Percentiles rank a stretch among this genome's conserved stretches.
Evolutionary conservation across 495 filamentous ascomycete species (phyloP).

Genomic region (Hypoxylon rickii): DNA sequence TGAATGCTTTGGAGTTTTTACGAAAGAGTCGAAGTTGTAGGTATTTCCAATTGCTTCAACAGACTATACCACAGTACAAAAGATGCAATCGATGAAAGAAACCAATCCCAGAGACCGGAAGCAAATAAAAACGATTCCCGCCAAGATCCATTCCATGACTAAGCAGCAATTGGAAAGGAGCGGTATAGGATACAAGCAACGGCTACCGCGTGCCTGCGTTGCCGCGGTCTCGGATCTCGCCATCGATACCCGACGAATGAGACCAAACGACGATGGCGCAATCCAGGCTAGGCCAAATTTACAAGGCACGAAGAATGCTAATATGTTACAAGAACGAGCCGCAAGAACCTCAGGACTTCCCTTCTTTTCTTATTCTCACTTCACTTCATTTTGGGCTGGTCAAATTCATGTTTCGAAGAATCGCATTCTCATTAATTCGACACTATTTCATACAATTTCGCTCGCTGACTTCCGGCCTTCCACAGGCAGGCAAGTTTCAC

Average conservation of each 20-base stretch:
- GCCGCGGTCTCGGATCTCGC: slow-evolving; percentile 14
- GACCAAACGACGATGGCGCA: slow-evolving; percentile 35
- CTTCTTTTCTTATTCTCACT: slow-evolving; percentile 31
- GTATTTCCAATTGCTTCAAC: too few relatives aligned
- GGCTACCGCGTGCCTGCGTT: not conserved
- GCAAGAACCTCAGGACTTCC: slow-evolving; percentile 28
- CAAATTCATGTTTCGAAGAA: slow-evolving; percentile 3
- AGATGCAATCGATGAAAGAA: too few relatives aligned
- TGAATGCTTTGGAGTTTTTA: too few relatives aligned
- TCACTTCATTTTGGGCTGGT: slow-evolving; percentile 19
- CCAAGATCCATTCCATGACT: too few relatives aligned
- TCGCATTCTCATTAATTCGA: slow-evolving; percentile 10
- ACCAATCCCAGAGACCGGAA: too few relatives aligned
- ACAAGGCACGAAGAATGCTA: slow-evolving; percentile 23
- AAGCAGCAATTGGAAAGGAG: not conserved
- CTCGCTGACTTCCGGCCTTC: not conserved
- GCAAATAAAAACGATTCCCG: too few relatives aligned
- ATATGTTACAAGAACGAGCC: slow-evolving; percentile 34
- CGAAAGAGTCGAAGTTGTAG: too few relatives aligned
- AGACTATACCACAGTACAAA: too few relatives aligned
- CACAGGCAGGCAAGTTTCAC: not conserved
- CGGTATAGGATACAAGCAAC: not conserved
- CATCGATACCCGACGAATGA: slow-evolving; percentile 26
- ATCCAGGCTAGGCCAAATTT: slow-evolving; percentile 38
- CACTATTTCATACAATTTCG: not conserved